These are phyloP conservation scores for Amphirosellinia nigrospora DNA, from an alignment of 495 filamentous ascomycete species.

Conservation along the genomic window DNA sequence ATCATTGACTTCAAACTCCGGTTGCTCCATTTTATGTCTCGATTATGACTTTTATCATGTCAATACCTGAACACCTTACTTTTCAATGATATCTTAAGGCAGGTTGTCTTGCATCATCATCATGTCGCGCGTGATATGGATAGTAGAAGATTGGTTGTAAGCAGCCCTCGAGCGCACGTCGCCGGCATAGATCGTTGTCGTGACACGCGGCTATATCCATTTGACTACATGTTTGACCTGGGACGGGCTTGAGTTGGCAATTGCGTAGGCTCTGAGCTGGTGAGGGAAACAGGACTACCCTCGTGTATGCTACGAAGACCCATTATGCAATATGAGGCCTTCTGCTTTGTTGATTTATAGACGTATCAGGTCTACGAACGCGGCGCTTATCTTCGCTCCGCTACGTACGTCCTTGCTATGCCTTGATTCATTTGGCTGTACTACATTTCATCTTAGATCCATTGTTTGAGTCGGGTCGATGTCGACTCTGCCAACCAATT, in stretches of 20 bases:
- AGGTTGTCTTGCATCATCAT: background rate
- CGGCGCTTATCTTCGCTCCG: background rate
- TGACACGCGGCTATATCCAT: background rate
- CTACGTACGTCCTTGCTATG: background rate
- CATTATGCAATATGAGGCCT: background rate
- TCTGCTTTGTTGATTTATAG: background rate
- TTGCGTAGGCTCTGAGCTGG: background rate
- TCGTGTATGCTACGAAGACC: background rate
- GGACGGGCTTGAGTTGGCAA: background rate
- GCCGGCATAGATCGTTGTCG: background rate
- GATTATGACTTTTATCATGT: background rate
- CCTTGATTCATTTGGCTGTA: background rate
- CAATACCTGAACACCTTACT: background rate
- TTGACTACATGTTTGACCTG: background rate
- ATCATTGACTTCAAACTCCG: background rate
- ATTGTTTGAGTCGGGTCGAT: background rate
- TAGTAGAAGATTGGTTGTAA: background rate
- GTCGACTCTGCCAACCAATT: background rate
- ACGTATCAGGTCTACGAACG: background rate
- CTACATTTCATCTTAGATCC: background rate
- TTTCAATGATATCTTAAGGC: background rate
- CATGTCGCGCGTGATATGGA: conserved; percentile 6
- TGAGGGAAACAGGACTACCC: background rate
- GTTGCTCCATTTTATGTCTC: too few relatives aligned
- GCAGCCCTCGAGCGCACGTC: background rate